Conservation (phyloP, 257 asterid genomes). For the Nicotiana paniculata region DNA sequence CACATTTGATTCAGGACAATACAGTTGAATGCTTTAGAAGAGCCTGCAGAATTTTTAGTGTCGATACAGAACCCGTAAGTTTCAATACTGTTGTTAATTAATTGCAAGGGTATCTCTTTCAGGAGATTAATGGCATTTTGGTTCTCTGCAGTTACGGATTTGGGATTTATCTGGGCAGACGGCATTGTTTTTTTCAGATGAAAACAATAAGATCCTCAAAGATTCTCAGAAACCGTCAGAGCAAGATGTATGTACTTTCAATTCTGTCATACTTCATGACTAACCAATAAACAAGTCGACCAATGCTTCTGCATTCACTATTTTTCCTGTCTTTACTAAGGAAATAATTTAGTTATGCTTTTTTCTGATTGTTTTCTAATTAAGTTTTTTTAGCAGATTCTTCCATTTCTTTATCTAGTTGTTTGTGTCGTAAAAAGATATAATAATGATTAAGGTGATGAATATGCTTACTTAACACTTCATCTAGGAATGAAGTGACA, state of each 20-base stretch:
- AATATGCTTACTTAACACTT: neutral
- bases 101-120: conserved; percentile 6
- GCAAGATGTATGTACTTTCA: conserved; percentile 62
- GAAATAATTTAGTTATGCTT: neutral
- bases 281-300: conserved; percentile 1
- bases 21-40: conserved; percentile 79
- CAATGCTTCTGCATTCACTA: conserved; percentile 1
- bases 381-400: neutral
- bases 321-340: conserved; percentile 2
- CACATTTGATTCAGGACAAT: conserved; percentile 60
- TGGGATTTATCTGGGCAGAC: conserved; percentile 98
- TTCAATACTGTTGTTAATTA: conserved; percentile 7
- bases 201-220: conserved; percentile 52
- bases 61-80: conserved; percentile 76
- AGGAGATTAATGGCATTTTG: conserved; percentile 22
- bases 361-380: neutral
- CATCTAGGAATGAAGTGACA: neutral
- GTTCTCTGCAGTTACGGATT: conserved; percentile 57
- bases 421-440: neutral
- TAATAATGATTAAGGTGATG: neutral
- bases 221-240: conserved; percentile 66
- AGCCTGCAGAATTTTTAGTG: conserved; percentile 81
- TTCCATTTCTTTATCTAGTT: neutral
- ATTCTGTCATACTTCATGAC: conserved; percentile 8
- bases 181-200: conserved; percentile 51